These are phyloP conservation scores for Oryza punctata DNA, from an alignment of 176 grass and related monocot genomes.

Conservation along the genomic window DNA sequence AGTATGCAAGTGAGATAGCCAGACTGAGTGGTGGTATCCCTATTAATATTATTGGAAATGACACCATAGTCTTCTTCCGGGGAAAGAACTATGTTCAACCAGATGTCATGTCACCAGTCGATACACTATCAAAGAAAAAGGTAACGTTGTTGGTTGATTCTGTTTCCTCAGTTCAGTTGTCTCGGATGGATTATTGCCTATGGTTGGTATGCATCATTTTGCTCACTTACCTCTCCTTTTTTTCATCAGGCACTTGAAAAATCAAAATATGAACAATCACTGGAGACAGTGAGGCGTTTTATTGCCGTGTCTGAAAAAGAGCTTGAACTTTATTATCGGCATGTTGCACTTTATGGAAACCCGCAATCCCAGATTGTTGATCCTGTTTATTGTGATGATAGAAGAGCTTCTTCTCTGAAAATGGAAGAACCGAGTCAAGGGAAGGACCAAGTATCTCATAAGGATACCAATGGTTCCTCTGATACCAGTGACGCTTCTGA, in stretches of 20 bases:
- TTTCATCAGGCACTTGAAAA: conserved; percentile 90
- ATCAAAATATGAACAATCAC: conserved; percentile 92
- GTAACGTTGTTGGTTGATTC: conserved; percentile 29
- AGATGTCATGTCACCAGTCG: conserved; percentile 90
- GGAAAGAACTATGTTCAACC: conserved; percentile 92
- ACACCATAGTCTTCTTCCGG: conserved; percentile 84
- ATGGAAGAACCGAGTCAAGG: conserved; percentile 5
- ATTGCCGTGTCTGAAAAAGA: conserved; percentile 85
- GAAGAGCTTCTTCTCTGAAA: conserved; percentile 29
- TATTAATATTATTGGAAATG: conserved; percentile 69
- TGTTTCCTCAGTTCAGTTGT: background rate
- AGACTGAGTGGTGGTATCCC: conserved; percentile 77
- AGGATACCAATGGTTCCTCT: conserved; percentile 33
- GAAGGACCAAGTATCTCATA: conserved; percentile 22
- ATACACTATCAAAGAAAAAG: conserved; percentile 96
- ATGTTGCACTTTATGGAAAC: conserved; percentile 82
- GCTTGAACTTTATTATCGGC: conserved; percentile 78
- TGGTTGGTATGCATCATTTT: background rate
- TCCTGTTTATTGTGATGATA: conserved; percentile 48
- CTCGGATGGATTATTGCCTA: background rate
- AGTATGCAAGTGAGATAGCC: conserved; percentile 79
- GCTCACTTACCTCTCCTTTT: conserved; percentile 14
- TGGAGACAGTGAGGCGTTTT: conserved; percentile 75
- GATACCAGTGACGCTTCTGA: conserved; percentile 19
- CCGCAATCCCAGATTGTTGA: conserved; percentile 56